phyloP scores from a whole-genome alignment of 352 stramenopile genomes.

The Pythium grandisporangium region DNA sequence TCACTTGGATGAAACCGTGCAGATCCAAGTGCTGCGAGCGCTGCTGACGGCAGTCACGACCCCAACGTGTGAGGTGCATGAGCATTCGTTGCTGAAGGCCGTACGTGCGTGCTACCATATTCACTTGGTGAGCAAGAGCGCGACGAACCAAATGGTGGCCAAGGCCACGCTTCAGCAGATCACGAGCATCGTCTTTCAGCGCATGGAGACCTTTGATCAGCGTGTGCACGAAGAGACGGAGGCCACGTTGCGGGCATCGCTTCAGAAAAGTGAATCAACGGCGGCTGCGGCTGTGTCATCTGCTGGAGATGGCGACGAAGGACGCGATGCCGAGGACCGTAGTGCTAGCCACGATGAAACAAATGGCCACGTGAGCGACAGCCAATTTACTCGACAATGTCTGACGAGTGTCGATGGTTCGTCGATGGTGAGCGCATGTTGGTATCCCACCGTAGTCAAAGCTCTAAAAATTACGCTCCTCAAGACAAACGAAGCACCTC shows the following conservation, averaged over 20 bases:
- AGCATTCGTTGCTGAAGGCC: slow-evolving; percentile 91
- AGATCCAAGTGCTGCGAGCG: slow-evolving; percentile 91
- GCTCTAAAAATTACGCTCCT: too few species aligned
- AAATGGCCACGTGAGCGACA: slow-evolving; percentile 6
- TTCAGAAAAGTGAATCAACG: slow-evolving; percentile 11
- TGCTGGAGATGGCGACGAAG: too few species aligned
- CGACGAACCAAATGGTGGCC: slow-evolving; percentile 95
- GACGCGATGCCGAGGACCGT: too few species aligned
- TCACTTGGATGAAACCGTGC: slow-evolving; percentile 85
- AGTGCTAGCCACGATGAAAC: too few species aligned
- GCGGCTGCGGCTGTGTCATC: slow-evolving; percentile 8
- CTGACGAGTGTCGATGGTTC: too few species aligned
- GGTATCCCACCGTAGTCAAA: too few species aligned
- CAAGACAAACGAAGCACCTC: too few species aligned
- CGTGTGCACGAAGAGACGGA: slow-evolving; percentile 64
- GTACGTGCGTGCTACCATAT: slow-evolving; percentile 96
- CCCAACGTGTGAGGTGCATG: slow-evolving; percentile 85
- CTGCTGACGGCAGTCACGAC: slow-evolving; percentile 88
- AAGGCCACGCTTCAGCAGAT: slow-evolving; percentile 97
- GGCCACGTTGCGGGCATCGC: slow-evolving; percentile 36
- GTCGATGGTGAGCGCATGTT: too few species aligned
- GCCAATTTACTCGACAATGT: too few species aligned
- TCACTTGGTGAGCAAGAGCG: slow-evolving; percentile 88
- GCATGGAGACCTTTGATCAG: slow-evolving; percentile 92
- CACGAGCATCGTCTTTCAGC: slow-evolving; percentile 92